Evolutionary conservation across 306 rosid species (phyloP), one percentile per base, ranked within the genome.

Genomic region (Vigna angularis): DNA sequence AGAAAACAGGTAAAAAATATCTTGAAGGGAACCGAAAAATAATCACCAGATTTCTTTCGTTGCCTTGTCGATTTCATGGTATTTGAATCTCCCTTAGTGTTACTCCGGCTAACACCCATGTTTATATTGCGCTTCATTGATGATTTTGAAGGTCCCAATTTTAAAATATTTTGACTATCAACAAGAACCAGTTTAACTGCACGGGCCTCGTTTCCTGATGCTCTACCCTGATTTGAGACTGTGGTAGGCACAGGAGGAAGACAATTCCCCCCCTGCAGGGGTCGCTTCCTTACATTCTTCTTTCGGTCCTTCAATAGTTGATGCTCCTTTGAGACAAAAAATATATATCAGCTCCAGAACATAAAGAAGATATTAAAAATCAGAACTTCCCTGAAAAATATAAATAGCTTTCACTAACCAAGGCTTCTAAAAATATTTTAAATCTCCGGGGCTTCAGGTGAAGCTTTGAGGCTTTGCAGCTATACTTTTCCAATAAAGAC

Each of bases 381-480:
- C 10, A 26, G 3, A 18, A 66, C 59, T 59, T 32, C 58, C 42
- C 58, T 59, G 64, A 70, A 45, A 69, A 40, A 83, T 32, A 72
- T 63, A 75, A 73, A 83, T 48, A 64, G 77, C 62, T 10, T 55
- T 30, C 44, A 91, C 98, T 89, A 78, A 95, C 98, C 97, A 95
- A 86, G 72, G 98, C 95, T 89, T 95, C 98, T 73, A 95, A 81
- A 86, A 95, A 91, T 67, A 95, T 90, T 87, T 95, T 95, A 72
- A 92, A 95, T 44, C 97, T 88, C 11, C 98, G 93, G 26, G 98
- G 98, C 87, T 95, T 95, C 79, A 95, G 71, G 85, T 93, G 98
- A 87, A 95, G 98, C 87, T 95, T 95, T 79, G 98, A 95, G 77
- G 98, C 98, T 86, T 93, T 92, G 87, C 97, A 95, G 85, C 98